Evolutionary conservation across 768 basidiomycete genomes (phyloP).

Genomic region (Mycena galericulata): DNA sequence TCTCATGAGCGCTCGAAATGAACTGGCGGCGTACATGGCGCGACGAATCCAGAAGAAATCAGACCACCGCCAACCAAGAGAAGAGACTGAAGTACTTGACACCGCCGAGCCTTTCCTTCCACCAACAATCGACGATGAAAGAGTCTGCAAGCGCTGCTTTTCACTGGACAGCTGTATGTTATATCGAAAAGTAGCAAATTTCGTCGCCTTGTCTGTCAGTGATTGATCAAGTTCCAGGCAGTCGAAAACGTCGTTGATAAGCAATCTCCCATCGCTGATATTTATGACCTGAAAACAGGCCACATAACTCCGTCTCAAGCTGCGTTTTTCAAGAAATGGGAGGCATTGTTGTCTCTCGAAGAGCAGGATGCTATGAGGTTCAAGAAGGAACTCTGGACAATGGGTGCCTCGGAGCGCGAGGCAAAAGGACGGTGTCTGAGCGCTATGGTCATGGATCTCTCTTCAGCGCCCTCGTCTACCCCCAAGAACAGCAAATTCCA

Average conservation of each 20-base stretch:
- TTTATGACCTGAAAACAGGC: constrained; percentile 82
- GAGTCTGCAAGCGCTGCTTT: constrained; percentile 86
- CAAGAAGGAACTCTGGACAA: constrained; percentile 94
- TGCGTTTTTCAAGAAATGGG: constrained; percentile 93
- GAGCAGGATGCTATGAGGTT: constrained; percentile 89
- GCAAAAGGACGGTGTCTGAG: constrained; percentile 86
- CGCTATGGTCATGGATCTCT: constrained; percentile 75
- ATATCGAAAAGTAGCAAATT: constrained; percentile 78
- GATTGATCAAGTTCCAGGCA: constrained; percentile 57
- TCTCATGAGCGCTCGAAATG: constrained; percentile 85
- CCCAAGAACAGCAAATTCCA: constrained; percentile 70
- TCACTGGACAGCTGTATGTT: constrained; percentile 91
- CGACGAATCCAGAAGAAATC: constrained; percentile 51
- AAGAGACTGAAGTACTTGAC: background rate
- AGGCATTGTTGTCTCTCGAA: constrained; percentile 83
- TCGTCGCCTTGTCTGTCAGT: background rate
- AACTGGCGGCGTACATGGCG: constrained; percentile 84
- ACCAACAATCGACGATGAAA: constrained; percentile 84
- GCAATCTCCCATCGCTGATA: constrained; percentile 67
- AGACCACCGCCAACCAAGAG: constrained; percentile 15
- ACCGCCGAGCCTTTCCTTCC: constrained; percentile 78
- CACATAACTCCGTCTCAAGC: constrained; percentile 78
- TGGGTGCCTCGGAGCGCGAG: constrained; percentile 85
- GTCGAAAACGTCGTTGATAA: constrained; percentile 73
- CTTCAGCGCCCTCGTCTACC: constrained; percentile 44